Evolutionary conservation across 1,284 basidiomycete species (phyloP).

Genomic region (Sporisorium exsertum): DNA sequence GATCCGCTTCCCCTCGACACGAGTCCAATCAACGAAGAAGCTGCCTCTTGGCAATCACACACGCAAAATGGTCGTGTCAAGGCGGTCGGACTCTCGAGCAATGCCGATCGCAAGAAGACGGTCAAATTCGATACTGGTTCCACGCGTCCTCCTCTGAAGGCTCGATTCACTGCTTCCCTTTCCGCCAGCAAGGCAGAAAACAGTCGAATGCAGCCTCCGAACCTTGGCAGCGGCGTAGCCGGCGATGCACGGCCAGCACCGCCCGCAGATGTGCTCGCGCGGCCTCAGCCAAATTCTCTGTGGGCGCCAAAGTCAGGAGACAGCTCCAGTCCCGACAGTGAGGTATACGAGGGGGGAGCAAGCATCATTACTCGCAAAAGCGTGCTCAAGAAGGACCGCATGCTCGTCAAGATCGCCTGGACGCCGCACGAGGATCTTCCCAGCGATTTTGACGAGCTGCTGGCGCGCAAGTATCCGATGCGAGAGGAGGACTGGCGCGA

Average conservation of each 20-base stretch:
- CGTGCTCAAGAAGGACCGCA: slow-evolving; percentile 77
- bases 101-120: slow-evolving; percentile 35
- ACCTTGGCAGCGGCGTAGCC: neutral
- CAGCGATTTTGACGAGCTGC: slow-evolving; percentile 77
- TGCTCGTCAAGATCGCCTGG: slow-evolving; percentile 81
- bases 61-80: slow-evolving; percentile 14
- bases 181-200: slow-evolving; percentile 37
- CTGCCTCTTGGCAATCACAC: neutral
- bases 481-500: slow-evolving; percentile 80
- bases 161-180: slow-evolving; percentile 42
- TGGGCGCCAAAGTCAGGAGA: neutral
- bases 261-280: slow-evolving; percentile 58
- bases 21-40: slow-evolving; percentile 17
- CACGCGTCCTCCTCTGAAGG: slow-evolving; percentile 16
- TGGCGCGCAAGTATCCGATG: slow-evolving; percentile 73
- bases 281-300: slow-evolving; percentile 37
- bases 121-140: slow-evolving; percentile 51
- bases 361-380: slow-evolving; percentile 45
- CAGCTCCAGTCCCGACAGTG: slow-evolving; percentile 6
- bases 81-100: slow-evolving; percentile 12
- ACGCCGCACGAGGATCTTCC: slow-evolving; percentile 74
- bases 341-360: slow-evolving; percentile 13
- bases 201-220: neutral
- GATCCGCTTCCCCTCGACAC: slow-evolving; percentile 34
- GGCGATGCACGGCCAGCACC: slow-evolving; percentile 56